phyloP scores from a whole-genome alignment of 1,284 basidiomycete species.

The Boletellus deceptivus region DNA sequence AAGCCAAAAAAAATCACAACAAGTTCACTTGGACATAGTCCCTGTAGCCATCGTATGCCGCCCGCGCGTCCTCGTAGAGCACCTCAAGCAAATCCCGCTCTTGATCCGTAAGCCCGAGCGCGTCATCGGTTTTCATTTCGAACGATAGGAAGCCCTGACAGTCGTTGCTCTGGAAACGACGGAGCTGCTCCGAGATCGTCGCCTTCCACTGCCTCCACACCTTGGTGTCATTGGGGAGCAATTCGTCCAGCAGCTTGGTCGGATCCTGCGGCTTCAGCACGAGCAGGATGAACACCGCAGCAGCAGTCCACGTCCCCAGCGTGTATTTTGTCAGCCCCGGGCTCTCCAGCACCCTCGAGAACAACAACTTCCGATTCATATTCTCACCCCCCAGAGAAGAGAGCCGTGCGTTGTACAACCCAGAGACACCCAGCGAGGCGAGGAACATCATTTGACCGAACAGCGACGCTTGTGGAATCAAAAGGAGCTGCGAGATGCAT shows the following conservation, averaged over 20 bases:
- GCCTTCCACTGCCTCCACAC: constrained; percentile 27
- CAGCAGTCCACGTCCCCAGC: constrained; percentile 26
- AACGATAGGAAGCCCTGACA: constrained; percentile 6
- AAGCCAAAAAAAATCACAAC: background rate
- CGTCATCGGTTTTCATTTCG: background rate
- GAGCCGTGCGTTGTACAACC: constrained; percentile 21
- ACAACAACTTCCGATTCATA: constrained; percentile 20
- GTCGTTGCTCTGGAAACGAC: background rate
- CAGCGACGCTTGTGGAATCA: constrained; percentile 27
- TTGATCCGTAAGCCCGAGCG: constrained; percentile 4
- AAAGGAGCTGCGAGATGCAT: constrained; percentile 24
- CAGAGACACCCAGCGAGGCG: constrained; percentile 25
- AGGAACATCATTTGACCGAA: constrained; percentile 32
- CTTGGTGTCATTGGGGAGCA: constrained; percentile 27
- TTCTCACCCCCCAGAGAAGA: constrained; percentile 22
- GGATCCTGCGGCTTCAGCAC: constrained; percentile 18
- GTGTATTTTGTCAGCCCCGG: constrained; percentile 21
- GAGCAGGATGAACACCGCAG: constrained; percentile 28
- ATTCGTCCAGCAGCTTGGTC: constrained; percentile 15
- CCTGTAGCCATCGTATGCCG: constrained; percentile 14
- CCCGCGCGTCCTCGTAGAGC: constrained; percentile 21
- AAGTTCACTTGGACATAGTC: constrained; percentile 3
- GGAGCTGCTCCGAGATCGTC: constrained; percentile 8
- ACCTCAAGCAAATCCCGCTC: constrained; percentile 14
- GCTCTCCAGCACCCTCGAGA: constrained; percentile 13